Percentiles rank a stretch among this genome's conserved stretches.
These are phyloP conservation scores for Tolypocladium inflatum DNA, from an alignment of 2,329 filamentous ascomycete species.

Conservation along the genomic window DNA sequence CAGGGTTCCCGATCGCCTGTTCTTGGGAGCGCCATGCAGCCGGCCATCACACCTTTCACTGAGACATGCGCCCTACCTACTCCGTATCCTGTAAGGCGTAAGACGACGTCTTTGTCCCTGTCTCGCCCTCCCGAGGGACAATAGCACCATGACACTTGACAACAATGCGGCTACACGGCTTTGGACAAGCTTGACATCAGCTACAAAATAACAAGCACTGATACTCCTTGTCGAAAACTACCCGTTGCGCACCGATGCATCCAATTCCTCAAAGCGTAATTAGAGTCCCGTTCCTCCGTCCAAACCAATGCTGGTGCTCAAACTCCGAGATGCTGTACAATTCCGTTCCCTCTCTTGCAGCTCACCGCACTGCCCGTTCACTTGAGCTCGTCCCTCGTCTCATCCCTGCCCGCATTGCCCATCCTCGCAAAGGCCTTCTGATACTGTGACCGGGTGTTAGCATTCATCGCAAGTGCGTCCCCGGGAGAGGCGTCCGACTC, in stretches of 20 bases:
- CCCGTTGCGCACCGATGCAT: neutral
- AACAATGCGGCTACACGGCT: neutral
- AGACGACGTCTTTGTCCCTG: too few species aligned
- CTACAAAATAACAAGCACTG: too few species aligned
- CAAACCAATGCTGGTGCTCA: neutral
- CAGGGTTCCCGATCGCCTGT: neutral
- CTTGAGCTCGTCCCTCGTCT: conserved; percentile 18
- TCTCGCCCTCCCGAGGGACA: too few species aligned
- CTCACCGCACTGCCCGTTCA: conserved; percentile 5
- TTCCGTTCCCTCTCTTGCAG: neutral
- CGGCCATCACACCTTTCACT: neutral
- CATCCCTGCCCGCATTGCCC: conserved; percentile 8
- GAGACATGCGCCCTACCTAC: neutral
- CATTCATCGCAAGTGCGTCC: neutral
- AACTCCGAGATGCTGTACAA: neutral
- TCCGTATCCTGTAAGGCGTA: neutral
- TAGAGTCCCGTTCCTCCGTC: neutral
- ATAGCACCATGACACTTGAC: neutral
- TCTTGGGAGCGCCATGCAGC: neutral
- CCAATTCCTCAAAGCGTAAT: neutral
- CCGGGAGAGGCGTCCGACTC: conserved; percentile 16
- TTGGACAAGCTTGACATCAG: too few species aligned
- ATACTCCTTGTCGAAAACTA: neutral
- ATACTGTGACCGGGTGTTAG: conserved; percentile 15
- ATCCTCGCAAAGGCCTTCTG: conserved; percentile 20